Base-by-base conservation (phyloP, 768 basidiomycete species). In the Leccinum obscurum region DNA sequence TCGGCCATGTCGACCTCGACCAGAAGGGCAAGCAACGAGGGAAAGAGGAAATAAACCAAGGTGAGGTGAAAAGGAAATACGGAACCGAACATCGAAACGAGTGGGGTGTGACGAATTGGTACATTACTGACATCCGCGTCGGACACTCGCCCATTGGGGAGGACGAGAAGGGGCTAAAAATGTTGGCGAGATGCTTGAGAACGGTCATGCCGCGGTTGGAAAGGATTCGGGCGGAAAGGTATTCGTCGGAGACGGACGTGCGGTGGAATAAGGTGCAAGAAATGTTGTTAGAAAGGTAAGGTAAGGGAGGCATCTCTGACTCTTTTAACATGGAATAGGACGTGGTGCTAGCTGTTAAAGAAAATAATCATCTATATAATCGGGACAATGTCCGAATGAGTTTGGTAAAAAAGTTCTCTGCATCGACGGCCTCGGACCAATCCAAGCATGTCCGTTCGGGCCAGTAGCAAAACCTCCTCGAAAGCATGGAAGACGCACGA, bases 71-170 rank as follows among this genome's bases (percentile, higher is more conserved):
- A 13, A 17, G 22, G 34, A 13, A 3, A 20, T 44, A 35, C 22
- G 22, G 11, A 11, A 17, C 50, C 7, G 46, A 57, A 30, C 0
- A 30, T 3, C 39, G 56, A 26, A 56, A 67, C 20, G 59, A 59
- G 54, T 69, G 66, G 64, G 63, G 62, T 2, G 64, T 70, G 28
- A 62, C 54, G 13, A 69, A 71, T 50, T 34, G 49, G n/a, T 22
- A 14, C 15, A 61, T 71, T 1, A 70, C 62, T 0, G 30, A 64
- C 1, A 55, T 71, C 13, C 46, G 52, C 15, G 66, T 71, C 1
- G 70, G 68, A 13, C 63, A 71, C 58, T 71, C 70, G 15, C 68
- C 66, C 20, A 55, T 71, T 2, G 62, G 14, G 30, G 70, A 68
- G 17, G 59, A 61, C 39, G 54, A 58, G 3, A 6, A 58, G 11